Evolutionary conservation across 148 eudicot species (phyloP).

Genomic region (Oxyria digyna): DNA sequence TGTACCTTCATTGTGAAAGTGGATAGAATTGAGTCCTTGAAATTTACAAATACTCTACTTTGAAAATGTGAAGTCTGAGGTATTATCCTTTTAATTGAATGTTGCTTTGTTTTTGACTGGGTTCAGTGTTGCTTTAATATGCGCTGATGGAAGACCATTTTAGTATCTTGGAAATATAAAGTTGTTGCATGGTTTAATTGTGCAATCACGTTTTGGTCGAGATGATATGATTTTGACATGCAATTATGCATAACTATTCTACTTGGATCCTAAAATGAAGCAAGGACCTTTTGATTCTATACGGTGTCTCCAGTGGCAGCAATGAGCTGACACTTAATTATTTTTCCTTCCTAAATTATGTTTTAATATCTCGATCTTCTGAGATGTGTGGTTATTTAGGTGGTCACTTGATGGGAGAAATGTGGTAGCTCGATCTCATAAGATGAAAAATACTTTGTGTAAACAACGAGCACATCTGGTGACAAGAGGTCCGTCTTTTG

Average conservation of each 20-base stretch:
- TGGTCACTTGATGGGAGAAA: constrained; percentile 23
- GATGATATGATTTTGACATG: background rate
- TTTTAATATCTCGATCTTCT: background rate
- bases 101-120: constrained; percentile 3
- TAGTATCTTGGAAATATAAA: background rate
- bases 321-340: background rate
- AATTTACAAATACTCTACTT: background rate
- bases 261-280: background rate
- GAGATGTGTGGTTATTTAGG: constrained; percentile 14
- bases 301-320: background rate
- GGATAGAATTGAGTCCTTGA: background rate
- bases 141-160: background rate
- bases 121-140: background rate
- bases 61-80: background rate
- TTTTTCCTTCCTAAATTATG: background rate
- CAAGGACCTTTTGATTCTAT: background rate
- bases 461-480: constrained; percentile 14
- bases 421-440: constrained; percentile 15
- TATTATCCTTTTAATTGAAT: background rate
- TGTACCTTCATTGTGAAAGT: background rate
- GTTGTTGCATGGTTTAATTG: background rate
- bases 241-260: background rate
- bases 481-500: constrained; percentile 13
- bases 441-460: constrained; percentile 17
- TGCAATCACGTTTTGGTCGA: background rate